Conservation (phyloP, 139 green algal genomes). For the Tetraselmis striata region DNA sequence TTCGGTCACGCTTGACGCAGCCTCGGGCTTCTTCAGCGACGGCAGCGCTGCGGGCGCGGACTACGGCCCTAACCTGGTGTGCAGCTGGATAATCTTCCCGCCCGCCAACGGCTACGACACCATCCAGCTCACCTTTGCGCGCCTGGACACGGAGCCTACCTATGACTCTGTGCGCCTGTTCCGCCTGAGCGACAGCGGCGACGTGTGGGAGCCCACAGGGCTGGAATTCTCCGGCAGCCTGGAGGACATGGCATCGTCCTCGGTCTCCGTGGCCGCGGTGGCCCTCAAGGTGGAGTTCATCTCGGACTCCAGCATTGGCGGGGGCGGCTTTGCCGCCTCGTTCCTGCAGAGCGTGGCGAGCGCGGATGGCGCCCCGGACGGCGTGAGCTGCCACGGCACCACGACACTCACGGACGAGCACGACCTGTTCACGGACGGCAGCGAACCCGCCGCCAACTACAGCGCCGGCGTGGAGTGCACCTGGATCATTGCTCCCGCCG, state of each 20-base stretch:
- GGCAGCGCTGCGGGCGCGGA: background rate
- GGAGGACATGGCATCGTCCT: background rate
- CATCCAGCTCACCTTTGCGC: background rate
- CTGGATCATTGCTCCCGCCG: background rate
- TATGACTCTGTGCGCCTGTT: background rate
- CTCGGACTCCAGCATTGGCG: background rate
- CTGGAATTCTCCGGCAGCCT: background rate
- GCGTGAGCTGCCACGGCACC: background rate
- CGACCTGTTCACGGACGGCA: background rate
- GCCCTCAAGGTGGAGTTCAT: background rate
- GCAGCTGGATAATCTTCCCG: background rate
- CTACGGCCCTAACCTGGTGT: background rate
- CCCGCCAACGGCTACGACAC: background rate
- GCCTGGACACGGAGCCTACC: background rate
- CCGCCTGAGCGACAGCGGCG: background rate
- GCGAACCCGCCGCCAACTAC: background rate
- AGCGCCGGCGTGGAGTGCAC: background rate
- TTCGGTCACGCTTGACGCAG: background rate
- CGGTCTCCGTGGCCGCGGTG: background rate
- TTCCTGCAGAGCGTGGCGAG: background rate
- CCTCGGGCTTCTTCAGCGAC: background rate
- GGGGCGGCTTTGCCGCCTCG: background rate
- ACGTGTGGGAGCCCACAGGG: background rate
- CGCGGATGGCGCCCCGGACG: background rate
- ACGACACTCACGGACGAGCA: background rate